Evolutionary conservation across 495 filamentous ascomycete species (phyloP), one percentile per base, ranked within the genome.

Genomic region (Daldinia concentrica): DNA sequence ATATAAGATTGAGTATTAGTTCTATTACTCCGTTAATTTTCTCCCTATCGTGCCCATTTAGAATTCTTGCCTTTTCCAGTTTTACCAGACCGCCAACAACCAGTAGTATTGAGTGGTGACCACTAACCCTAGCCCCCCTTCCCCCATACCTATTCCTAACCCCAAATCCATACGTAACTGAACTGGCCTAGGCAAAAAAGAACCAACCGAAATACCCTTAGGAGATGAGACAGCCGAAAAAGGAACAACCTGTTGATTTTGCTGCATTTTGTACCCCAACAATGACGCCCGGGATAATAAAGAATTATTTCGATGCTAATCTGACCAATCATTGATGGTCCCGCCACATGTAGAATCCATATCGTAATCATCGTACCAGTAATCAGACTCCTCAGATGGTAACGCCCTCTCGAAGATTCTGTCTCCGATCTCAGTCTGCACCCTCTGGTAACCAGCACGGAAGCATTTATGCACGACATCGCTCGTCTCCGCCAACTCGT

Each of bases 351-450:
- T 39, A 58, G 50, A 15, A 27, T 14, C 30, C 55, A 58, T 37
- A 11, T 37, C n/a, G 7, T 39, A 24, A 4, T 39, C 32, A 1
- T 37, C 34, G 19, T 24, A 34, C 19, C 30, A 58, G 32, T 34
- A 58, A 8, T 39, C 55, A 39, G 55, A 36, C n/a, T 39, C 51
- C 14, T 15, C 22, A 6, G 34, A 58, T 14, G 19, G 32, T 1
- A 37, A 24, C 30, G 15, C 34, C 34, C 55, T 58, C 55, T 26
- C 19, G 19, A 58, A 58, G 32, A 58, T 36, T 7, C 8, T 19
- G 14, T 60, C 58, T 29, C 58, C 58, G 41, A 60, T 60, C 58
- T 45, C 24, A 6, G 58, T 60, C 24, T 32, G 58, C 24, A 45
- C 24, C 15, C n/a, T 60, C 24, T 17, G 30, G 34, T 45, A 45